Evolutionary conservation across 495 filamentous ascomycete genomes (phyloP).

Genomic region (Bathelium albidoporum): DNA sequence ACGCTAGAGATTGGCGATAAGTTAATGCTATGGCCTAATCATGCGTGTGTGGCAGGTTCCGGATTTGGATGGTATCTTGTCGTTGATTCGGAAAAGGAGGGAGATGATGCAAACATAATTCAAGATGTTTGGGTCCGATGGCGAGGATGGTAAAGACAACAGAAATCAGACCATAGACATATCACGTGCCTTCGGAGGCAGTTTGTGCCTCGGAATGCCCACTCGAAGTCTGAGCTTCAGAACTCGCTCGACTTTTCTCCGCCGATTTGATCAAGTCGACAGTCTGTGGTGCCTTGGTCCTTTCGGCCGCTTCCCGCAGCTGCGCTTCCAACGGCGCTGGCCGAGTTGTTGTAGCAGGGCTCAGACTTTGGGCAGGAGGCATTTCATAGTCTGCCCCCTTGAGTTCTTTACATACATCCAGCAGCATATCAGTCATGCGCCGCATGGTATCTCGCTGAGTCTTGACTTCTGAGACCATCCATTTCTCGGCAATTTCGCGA

Average conservation of each 20-base stretch:
- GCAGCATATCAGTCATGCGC: not conserved
- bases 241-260: not conserved
- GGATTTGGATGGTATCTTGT: conserved; percentile 67
- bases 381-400: not conserved
- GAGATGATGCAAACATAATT: conserved; percentile 37
- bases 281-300: not conserved
- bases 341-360: not conserved
- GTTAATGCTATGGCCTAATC: conserved; percentile 72
- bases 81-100: conserved; percentile 47
- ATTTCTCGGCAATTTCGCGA: conserved; percentile 23
- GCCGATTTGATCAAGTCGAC: not conserved
- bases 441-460: conserved; percentile 10
- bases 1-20: conserved; percentile 48
- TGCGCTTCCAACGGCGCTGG: not conserved
- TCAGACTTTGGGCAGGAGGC: not conserved
- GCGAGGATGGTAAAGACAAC: conserved; percentile 32
- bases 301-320: not conserved
- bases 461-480: conserved; percentile 19
- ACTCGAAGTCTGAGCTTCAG: conserved; percentile 2
- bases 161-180: not conserved
- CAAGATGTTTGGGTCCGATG: conserved; percentile 33
- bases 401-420: not conserved
- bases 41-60: conserved; percentile 69
- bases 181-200: conserved; percentile 2
- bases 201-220: not conserved